Evolutionary conservation across 805 yeast genomes (phyloP).

Genomic region (Saccharomycopsis sp.): DNA sequence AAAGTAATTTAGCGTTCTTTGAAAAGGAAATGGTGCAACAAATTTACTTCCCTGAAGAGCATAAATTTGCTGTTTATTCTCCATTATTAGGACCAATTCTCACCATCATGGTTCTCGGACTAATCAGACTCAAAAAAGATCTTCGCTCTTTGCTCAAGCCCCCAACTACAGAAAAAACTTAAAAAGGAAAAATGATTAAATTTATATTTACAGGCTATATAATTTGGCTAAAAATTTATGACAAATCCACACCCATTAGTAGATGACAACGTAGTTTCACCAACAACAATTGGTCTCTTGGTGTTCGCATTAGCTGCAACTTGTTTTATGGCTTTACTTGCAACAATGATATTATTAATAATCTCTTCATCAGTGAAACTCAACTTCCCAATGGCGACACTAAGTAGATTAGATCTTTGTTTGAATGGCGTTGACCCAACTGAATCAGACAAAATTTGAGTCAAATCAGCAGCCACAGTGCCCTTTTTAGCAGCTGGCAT

Average conservation of each 20-base stretch:
- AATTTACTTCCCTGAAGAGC: slow-evolving; percentile 91
- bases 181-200: slow-evolving; percentile 1
- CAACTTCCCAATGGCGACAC: slow-evolving; percentile 70
- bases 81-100: slow-evolving; percentile 85
- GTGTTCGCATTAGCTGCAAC: slow-evolving; percentile 49
- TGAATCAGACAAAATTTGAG: slow-evolving; percentile 43
- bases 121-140: slow-evolving; percentile 41
- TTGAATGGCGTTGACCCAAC: slow-evolving; percentile 72
- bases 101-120: slow-evolving; percentile 52
- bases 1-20: slow-evolving; percentile 74
- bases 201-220: background rate
- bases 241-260: slow-evolving; percentile 79
- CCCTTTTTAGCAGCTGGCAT: slow-evolving; percentile 86
- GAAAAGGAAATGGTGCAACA: slow-evolving; percentile 95
- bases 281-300: slow-evolving; percentile 62
- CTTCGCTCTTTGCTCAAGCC: no score
- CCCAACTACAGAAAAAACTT: no score
- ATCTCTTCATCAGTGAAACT: slow-evolving; percentile 73
- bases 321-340: slow-evolving; percentile 52
- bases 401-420: slow-evolving; percentile 55
- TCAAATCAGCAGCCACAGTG: slow-evolving; percentile 68
- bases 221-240: slow-evolving; percentile 36
- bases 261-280: slow-evolving; percentile 59
- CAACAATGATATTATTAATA: slow-evolving; percentile 60
- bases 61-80: slow-evolving; percentile 85